Evolutionary conservation across 352 stramenopile genomes (phyloP).

Genomic region (Pythium guiyangense): DNA sequence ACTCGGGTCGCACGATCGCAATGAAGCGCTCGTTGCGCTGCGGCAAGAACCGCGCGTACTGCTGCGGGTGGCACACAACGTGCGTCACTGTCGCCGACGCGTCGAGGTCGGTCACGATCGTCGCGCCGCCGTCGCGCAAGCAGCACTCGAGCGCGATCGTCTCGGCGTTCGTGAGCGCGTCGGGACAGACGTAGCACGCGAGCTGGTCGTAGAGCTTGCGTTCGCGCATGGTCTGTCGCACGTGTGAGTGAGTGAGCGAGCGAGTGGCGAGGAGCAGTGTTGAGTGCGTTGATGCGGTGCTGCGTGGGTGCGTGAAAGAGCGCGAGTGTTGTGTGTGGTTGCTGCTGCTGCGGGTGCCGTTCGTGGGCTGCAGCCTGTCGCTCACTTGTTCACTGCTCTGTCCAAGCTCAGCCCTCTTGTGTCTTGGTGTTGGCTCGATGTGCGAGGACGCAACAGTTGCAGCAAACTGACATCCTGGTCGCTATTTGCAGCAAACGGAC

Average conservation of each 20-base stretch:
- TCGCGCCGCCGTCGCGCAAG: slow-evolving; percentile 57
- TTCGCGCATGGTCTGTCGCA: slow-evolving; percentile 28
- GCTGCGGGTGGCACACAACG: slow-evolving; percentile 61
- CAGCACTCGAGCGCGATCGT: slow-evolving; percentile 49
- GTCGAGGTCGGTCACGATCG: slow-evolving; percentile 27
- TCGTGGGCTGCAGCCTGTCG: too few species aligned
- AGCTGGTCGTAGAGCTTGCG: slow-evolving; percentile 40
- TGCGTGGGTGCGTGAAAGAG: too few species aligned
- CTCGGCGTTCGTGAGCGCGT: slow-evolving; percentile 31
- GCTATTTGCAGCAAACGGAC: background rate
- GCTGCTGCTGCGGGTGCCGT: too few species aligned
- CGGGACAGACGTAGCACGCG: slow-evolving; percentile 49
- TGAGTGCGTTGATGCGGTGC: background rate
- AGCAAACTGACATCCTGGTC: background rate
- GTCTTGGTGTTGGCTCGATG: background rate
- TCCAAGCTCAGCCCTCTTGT: too few species aligned
- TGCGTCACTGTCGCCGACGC: slow-evolving; percentile 37
- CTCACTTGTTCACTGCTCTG: too few species aligned
- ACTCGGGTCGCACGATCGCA: slow-evolving; percentile 69
- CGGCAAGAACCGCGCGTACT: slow-evolving; percentile 42
- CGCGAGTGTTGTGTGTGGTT: too few species aligned
- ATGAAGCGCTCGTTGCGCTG: slow-evolving; percentile 65
- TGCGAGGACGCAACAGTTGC: background rate
- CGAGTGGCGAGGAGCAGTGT: background rate
- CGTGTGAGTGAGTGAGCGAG: too few species aligned